Evolutionary conservation across 768 basidiomycete genomes (phyloP).

Genomic region (Mycena chlorophos): DNA sequence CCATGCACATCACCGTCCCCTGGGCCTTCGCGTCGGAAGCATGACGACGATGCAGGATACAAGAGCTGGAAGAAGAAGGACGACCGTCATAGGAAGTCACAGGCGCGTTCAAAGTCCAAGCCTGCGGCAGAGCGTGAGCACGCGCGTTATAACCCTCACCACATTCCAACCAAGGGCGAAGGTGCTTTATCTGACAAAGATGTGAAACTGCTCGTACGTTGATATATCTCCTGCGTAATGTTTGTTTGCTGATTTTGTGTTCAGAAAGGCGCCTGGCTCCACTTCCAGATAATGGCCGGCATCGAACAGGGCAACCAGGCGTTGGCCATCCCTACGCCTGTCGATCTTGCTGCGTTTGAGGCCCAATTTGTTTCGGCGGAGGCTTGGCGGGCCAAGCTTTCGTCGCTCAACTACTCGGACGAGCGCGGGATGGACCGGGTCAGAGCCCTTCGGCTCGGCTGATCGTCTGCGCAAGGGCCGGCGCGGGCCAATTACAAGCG

Average conservation of each 20-base stretch:
- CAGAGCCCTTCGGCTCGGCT: background rate
- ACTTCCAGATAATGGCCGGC: background rate
- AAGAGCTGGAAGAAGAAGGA: no score
- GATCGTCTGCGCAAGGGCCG: background rate
- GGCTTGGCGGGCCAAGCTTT: background rate
- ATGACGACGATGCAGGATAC: no score
- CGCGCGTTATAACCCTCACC: background rate
- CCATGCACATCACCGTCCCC: no score
- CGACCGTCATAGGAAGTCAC: no score
- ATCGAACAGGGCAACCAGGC: background rate
- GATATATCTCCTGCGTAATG: background rate
- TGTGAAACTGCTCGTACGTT: background rate
- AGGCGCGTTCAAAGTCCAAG: no score
- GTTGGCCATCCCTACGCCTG: background rate
- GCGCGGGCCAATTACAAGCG: background rate
- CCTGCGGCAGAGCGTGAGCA: background rate
- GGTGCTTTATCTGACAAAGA: background rate
- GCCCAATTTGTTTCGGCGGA: background rate
- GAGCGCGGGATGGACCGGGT: background rate
- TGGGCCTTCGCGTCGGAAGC: no score
- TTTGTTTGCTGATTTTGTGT: background rate
- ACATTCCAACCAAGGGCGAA: background rate
- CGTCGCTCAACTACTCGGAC: background rate
- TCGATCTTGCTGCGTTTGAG: background rate
- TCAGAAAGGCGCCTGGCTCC: background rate